Conservation (phyloP, 108 stramenopile genomes). For the Stephanodiscus minutulus region DNA sequence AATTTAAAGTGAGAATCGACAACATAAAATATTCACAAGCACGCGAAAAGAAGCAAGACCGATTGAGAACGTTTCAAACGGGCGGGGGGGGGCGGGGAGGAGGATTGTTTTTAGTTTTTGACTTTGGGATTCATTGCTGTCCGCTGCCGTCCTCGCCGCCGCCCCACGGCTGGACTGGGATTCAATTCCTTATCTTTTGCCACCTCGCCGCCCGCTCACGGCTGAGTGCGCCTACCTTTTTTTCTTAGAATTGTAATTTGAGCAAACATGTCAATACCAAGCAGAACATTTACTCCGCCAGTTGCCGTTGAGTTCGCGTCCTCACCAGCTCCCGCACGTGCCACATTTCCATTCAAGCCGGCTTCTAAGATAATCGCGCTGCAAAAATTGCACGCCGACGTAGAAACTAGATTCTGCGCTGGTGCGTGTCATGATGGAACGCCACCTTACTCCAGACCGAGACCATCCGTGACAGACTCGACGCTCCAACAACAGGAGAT, state of each 20-base stretch:
- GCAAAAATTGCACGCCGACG: not conserved
- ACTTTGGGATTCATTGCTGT: no score
- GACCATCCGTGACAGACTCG: constrained; percentile 7
- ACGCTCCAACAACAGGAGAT: constrained; percentile 1
- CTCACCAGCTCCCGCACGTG: constrained; percentile 10
- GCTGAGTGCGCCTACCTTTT: not conserved
- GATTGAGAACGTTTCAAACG: no score
- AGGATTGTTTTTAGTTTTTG: no score
- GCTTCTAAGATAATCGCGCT: constrained; percentile 3
- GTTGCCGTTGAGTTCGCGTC: not conserved
- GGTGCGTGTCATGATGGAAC: not conserved
- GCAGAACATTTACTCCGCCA: not conserved
- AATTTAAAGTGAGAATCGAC: no score
- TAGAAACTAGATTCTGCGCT: not conserved
- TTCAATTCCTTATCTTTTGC: no score
- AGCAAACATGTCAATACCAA: not conserved
- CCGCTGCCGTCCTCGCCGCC: no score
- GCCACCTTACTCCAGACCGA: constrained; percentile 2
- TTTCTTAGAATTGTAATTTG: not conserved
- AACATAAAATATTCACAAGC: no score
- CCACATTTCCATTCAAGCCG: constrained; percentile 31
- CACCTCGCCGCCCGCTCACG: not conserved
- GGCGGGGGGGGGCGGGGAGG: no score
- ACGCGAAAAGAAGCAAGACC: no score
- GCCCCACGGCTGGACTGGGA: no score